Evolutionary conservation across 257 asterid genomes (phyloP), one percentile per base, ranked within the genome.

Genomic region (Salvia miltiorrhiza): DNA sequence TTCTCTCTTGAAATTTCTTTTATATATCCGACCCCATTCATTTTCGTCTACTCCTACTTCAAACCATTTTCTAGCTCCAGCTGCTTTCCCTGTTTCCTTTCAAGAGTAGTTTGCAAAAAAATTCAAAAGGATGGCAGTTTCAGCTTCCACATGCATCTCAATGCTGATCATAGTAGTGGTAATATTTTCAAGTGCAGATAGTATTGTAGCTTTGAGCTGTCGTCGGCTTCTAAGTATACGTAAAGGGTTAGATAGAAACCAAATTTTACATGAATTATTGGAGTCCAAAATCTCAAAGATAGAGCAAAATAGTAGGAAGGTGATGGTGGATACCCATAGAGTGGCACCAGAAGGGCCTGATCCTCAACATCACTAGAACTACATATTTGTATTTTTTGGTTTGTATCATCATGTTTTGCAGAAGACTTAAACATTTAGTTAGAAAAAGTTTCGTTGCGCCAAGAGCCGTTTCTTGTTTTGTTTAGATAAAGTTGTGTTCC

Each of bases 341-440:
- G 59, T 50, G 59, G 79, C 80, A 3, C 88, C 90, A 1, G 66
- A 57, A 6, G 80, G 80, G 30, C 80, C 80, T 3, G 77, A 76
- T 58, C 84, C 88, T 57, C 88, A 82, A 54, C 88, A 85, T 56
- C 86, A 85, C 63, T 78, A 78, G 73, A 30, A 6, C 35, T 30
- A 30, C 5, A 30, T 30, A 30, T 30, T 30, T 6, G 4, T 30
- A 30, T 30, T 2, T 30, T 30, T 30, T n/a, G n/a, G n/a, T n/a
- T n/a, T n/a, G n/a, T n/a, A n/a, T n/a, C n/a, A 14, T 47, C 23
- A 47, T 47, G 53, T 45, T 3, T 4, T n/a, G n/a, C n/a, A n/a
- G n/a, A n/a, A n/a, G n/a, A 13, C 5, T 16, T 43, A 43, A 12
- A 7, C 11, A 16, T 2, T 47, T 4, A n/a, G 23, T 47, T 7